phyloP scores from a whole-genome alignment of 1,284 basidiomycete genomes.

The Stereum hirsutum region DNA sequence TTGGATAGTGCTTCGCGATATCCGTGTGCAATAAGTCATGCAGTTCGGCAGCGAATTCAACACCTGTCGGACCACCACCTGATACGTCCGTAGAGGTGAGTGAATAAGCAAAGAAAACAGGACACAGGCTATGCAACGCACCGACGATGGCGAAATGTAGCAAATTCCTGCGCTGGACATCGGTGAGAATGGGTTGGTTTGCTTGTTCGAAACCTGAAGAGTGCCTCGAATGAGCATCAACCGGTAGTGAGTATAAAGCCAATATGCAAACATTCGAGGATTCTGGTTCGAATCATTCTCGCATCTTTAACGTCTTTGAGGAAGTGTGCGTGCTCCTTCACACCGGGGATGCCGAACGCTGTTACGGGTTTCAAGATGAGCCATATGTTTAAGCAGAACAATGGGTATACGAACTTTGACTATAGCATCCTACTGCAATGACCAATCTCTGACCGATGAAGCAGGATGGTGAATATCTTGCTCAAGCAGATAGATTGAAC shows the following conservation, averaged over 20 bases:
- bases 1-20: slow-evolving; percentile 56
- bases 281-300: slow-evolving; percentile 65
- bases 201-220: slow-evolving; percentile 69
- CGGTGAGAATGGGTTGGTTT: slow-evolving; percentile 58
- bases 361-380: slow-evolving; percentile 1
- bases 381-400: background rate
- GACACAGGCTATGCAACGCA: slow-evolving; percentile 22
- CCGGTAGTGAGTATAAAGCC: background rate
- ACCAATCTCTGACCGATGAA: too few relatives aligned
- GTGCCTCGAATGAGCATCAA: background rate
- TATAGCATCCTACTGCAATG: slow-evolving; percentile 79
- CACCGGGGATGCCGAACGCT: slow-evolving; percentile 61
- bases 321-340: slow-evolving; percentile 74
- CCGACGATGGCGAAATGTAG: slow-evolving; percentile 80
- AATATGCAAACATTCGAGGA: slow-evolving; percentile 58
- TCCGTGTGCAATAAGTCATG: slow-evolving; percentile 80
- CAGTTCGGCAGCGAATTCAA: slow-evolving; percentile 83
- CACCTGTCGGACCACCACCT: slow-evolving; percentile 73
- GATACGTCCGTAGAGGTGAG: slow-evolving; percentile 2
- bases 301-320: slow-evolving; percentile 81
- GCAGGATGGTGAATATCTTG: too few relatives aligned
- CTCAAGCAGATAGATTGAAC: too few relatives aligned
- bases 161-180: slow-evolving; percentile 55
- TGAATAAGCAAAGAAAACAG: background rate
- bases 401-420: slow-evolving; percentile 50